Evolutionary conservation across 768 basidiomycete species (phyloP).

Genomic region (Termitomyces sp.): DNA sequence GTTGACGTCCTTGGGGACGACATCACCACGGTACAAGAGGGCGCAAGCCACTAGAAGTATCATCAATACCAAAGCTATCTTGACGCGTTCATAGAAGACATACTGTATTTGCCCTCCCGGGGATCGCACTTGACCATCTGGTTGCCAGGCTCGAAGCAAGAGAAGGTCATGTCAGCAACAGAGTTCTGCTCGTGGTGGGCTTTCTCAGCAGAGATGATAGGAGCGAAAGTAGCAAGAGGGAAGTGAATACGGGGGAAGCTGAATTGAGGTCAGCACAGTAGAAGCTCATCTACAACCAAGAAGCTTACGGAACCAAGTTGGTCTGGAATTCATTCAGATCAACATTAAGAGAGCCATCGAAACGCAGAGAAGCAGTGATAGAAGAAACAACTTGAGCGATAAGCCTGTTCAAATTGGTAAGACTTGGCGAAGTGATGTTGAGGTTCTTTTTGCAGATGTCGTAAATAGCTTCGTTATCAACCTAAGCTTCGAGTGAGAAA

Average conservation of each 20-base stretch:
- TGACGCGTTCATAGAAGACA: conserved; percentile 26
- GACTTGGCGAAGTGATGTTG: conserved; percentile 79
- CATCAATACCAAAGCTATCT: conserved; percentile 11
- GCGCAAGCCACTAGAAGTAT: conserved; percentile 78
- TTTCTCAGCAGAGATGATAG: conserved; percentile 92
- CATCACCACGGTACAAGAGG: conserved; percentile 92
- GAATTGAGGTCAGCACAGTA: conserved; percentile 10
- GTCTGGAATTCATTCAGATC: conserved; percentile 99
- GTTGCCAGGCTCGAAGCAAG: conserved; percentile 95
- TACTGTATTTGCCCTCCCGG: conserved; percentile 97
- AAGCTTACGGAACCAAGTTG: conserved; percentile 92
- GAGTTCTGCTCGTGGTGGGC: conserved; percentile 97
- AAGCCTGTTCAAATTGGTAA: conserved; percentile 92
- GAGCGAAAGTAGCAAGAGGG: conserved; percentile 95
- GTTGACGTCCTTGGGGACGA: conserved; percentile 95
- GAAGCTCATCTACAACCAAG: conserved; percentile 72
- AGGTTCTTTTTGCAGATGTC: conserved; percentile 99
- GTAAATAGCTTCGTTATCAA: conserved; percentile 92
- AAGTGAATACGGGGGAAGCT: conserved; percentile 99
- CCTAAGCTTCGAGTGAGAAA: conserved; percentile 33
- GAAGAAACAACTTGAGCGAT: conserved; percentile 99
- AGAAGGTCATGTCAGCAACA: conserved; percentile 97
- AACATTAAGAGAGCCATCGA: conserved; percentile 96
- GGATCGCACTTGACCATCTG: conserved; percentile 98
- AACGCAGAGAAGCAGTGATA: conserved; percentile 94